Evolutionary conservation across 805 yeast genomes (phyloP).

Genomic region (Kodamaea kakaduensis): DNA sequence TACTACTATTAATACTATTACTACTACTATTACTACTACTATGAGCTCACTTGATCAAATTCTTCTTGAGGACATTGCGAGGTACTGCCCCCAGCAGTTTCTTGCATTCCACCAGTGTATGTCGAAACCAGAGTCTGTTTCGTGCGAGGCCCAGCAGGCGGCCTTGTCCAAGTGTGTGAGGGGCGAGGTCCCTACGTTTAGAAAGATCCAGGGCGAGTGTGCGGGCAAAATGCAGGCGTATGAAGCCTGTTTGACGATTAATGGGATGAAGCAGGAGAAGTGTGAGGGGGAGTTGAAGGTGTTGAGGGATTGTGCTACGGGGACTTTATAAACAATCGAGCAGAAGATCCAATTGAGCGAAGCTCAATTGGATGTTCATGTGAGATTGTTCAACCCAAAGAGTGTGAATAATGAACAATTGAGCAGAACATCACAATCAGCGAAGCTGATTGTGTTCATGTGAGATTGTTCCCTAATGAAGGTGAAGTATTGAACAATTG

Average conservation of each 20-base stretch:
- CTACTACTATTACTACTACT: not conserved
- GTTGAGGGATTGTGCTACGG: conserved; percentile 63
- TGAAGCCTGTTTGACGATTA: conserved; percentile 57
- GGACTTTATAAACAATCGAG: conserved; percentile 22
- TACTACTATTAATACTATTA: too few species aligned
- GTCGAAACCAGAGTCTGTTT: conserved; percentile 46
- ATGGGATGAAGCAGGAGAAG: conserved; percentile 40
- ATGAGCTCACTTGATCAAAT: conserved; percentile 54
- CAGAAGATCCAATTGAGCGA: not conserved
- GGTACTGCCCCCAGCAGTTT: conserved; percentile 69
- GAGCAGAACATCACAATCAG: too few species aligned
- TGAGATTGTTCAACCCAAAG: too few species aligned
- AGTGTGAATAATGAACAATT: too few species aligned
- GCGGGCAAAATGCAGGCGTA: conserved; percentile 54
- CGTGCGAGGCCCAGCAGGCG: conserved; percentile 54
- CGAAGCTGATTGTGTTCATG: too few species aligned
- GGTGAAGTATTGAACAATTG: too few species aligned
- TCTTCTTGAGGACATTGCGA: conserved; percentile 73
- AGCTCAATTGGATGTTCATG: too few species aligned
- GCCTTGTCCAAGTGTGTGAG: conserved; percentile 61
- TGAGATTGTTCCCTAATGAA: too few species aligned
- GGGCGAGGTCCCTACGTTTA: conserved; percentile 64
- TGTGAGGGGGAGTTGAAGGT: conserved; percentile 52
- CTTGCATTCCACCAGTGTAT: conserved; percentile 72
- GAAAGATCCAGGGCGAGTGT: conserved; percentile 62